Evolutionary conservation across 352 stramenopile species (phyloP), one percentile per base, ranked within the genome.

Genomic region (Globisporangium radiosum): DNA sequence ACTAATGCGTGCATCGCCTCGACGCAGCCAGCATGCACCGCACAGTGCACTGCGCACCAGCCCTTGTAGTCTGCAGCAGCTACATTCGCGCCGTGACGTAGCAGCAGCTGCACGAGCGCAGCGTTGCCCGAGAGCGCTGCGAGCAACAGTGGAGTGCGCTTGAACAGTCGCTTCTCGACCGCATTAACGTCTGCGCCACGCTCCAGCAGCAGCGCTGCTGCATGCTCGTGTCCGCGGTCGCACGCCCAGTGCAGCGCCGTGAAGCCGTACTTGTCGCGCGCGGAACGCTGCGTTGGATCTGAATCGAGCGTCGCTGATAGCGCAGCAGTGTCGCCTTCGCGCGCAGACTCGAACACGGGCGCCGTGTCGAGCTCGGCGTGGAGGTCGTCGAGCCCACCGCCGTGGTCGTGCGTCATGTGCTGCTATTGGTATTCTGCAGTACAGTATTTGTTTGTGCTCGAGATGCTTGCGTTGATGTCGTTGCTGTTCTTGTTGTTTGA

Each of bases 171-270:
- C 56, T 71, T 73, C 64, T 92, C 82, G 40, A 89, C 62, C 11
- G 59, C 73, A 47, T 88, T 71, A 3, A 69, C 72, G 52, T 90
- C 70, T 5, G 71, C 72, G 7, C 75, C 71, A 44, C 62, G 19
- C 17, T 59, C 60, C 4, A 92, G 57, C 38, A 92, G 64, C 25
- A 77, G 60, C 17, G 53, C 38, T 6, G 64, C 67, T 6, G 64
- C 58, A 3, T 42, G 65, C 1, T 53, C 54, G n/a, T 88, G 59
- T 9, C 72, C 78, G 25, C 76, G 70, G 38, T 92, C 82, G 37
- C 76, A 78, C 9, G 79, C 76, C 82, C 82, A 92, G 67, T 92
- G 79, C 59, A 92, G 64, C 38, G 78, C 63, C 40, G 79, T 89
- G 59, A 92, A 70, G 1, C 69, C 68, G 64, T 90, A 92, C 70